Base-by-base conservation (phyloP, 805 yeast genomes). In the Candida parachauliodes region DNA sequence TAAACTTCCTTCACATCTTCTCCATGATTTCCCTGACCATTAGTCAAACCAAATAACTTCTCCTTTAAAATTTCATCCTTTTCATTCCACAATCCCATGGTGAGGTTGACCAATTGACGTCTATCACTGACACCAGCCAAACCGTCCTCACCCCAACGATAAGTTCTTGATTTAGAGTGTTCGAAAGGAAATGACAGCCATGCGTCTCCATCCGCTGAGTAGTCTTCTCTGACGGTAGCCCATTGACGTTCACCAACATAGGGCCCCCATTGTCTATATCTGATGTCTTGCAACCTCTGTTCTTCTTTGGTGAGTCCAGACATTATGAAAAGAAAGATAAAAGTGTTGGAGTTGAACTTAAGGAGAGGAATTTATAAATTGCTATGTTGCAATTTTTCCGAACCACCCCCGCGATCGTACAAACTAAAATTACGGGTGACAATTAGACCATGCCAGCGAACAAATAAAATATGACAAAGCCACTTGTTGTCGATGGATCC, bases 61-160 rank as follows among this genome's bases (percentile, higher is more conserved):
- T 88, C 97, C 60, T 88, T 88, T 58, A 88, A 70, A 48, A 87
- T 76, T 29, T 77, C 80, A 61, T 88, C 97, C 48, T 86, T 70
- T 47, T 85, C 95, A 64, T 88, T 88, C 97, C 97, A 88, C 43
- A 89, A 68, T 2, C 89, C 95, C 68, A 88, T 69, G n/a, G 84
- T 74, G 48, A 86, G 59, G 56, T 91, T 82, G 22, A 86, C 65
- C 47, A 76, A 60, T 54, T 86, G 96, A 53, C 83, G 88, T 44
- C 84, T 77, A 56, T 88, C 97, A 44, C 85, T 76, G 15, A 86
- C 82, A 34, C 97, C 97, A 8, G 91, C 94, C 48, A 88, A 65
- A 2, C 97, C 97, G 57, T 88, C 96, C 59, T 89, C 97, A 28
- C 96, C 95, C 97, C 97, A 88, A 30, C 97, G 71, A 57, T 84